Evolutionary conservation across 768 basidiomycete genomes (phyloP).

Genomic region (Panaeolus papilionaceus): DNA sequence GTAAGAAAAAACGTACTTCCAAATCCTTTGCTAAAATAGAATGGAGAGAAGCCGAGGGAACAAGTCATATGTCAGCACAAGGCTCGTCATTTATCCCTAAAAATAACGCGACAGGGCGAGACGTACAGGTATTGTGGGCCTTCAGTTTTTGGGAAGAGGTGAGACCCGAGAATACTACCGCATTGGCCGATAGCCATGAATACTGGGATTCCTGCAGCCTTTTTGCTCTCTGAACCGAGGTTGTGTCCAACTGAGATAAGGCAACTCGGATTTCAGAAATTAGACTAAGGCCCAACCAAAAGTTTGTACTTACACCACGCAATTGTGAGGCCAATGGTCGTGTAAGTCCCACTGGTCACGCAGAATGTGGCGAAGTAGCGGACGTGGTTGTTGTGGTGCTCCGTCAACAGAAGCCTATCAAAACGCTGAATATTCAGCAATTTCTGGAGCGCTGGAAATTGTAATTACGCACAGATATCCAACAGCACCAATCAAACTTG

Average conservation of each 20-base stretch:
- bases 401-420: constrained; percentile 60
- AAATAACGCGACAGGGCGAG: no score
- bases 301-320: constrained; percentile 69
- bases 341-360: constrained; percentile 79
- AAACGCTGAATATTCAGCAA: neutral
- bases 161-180: constrained; percentile 78
- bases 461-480: constrained; percentile 63
- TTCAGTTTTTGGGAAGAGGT: constrained; percentile 69
- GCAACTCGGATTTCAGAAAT: neutral
- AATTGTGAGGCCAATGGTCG: constrained; percentile 73
- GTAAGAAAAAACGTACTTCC: constrained; percentile 43
- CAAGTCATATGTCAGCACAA: neutral
- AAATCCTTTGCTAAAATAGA: constrained; percentile 58
- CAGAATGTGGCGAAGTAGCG: constrained; percentile 83
- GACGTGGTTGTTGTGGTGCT: constrained; percentile 60
- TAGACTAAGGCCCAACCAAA: neutral
- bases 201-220: constrained; percentile 76
- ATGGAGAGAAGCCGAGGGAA: neutral
- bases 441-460: neutral
- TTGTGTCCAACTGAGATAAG: constrained; percentile 66
- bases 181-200: constrained; percentile 85
- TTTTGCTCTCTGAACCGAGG: constrained; percentile 79
- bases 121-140: constrained; percentile 71
- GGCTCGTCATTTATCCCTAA: no score
- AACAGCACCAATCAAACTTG: constrained; percentile 53